Conservation (phyloP, 139 green algal genomes). For the Klebsormidium nitens region DNA sequence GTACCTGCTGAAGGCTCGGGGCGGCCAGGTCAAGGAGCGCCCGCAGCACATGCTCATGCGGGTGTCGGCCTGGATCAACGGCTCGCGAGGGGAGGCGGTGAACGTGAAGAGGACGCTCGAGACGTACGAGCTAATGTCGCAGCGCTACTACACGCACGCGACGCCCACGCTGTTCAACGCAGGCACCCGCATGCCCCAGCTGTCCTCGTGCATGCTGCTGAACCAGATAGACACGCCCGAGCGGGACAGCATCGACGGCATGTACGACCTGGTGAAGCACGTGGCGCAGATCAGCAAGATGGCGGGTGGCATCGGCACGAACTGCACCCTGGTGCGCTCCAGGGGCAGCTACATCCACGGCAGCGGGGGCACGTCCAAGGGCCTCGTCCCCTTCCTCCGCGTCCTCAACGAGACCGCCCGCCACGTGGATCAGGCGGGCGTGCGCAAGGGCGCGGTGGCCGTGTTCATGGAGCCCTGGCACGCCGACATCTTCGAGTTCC, state of each 20-base stretch:
- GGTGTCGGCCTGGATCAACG: slow-evolving; percentile 91
- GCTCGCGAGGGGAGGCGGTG: no score
- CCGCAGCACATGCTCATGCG: slow-evolving; percentile 99
- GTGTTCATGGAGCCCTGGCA: slow-evolving; percentile 99
- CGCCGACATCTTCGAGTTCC: slow-evolving; percentile 88
- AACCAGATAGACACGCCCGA: slow-evolving; percentile 92
- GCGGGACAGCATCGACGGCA: slow-evolving; percentile 93
- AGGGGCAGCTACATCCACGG: slow-evolving; percentile 93
- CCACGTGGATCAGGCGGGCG: slow-evolving; percentile 89
- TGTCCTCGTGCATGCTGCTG: slow-evolving; percentile 93
- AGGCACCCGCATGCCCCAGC: slow-evolving; percentile 80
- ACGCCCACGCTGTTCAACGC: slow-evolving; percentile 98
- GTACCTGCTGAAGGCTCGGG: slow-evolving; percentile 95
- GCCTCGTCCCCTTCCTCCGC: slow-evolving; percentile 97
- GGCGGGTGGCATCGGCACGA: slow-evolving; percentile 85
- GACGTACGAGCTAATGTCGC: slow-evolving; percentile 49
- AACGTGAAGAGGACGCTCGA: slow-evolving; percentile 57
- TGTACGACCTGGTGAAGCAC: slow-evolving; percentile 99
- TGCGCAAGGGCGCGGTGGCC: slow-evolving; percentile 72
- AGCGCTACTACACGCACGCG: slow-evolving; percentile 90
- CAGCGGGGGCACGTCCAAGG: slow-evolving; percentile 96
- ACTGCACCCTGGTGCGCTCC: slow-evolving; percentile 91
- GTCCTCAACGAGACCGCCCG: slow-evolving; percentile 99
- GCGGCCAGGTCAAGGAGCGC: slow-evolving; percentile 85
- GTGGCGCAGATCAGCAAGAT: slow-evolving; percentile 95